Evolutionary conservation across 371 early-diverging fungal species (phyloP).

Genomic region (Coemansia sp.): DNA sequence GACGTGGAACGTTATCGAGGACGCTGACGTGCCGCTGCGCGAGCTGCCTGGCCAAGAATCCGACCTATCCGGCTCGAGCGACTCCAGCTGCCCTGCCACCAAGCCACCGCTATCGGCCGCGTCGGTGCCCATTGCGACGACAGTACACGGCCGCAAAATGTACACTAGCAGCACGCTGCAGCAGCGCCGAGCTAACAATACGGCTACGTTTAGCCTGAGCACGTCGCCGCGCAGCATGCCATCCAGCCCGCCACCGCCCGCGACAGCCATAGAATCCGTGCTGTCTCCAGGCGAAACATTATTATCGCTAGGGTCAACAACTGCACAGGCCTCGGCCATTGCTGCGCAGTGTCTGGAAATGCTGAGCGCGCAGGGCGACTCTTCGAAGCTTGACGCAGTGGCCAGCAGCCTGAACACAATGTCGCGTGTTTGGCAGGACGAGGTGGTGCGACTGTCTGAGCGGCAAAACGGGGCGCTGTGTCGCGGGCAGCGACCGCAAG

Average conservation of each 20-base stretch:
- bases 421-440: conserved; percentile 42
- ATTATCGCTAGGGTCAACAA: conserved; percentile 25
- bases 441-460: conserved; percentile 15
- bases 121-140: not conserved
- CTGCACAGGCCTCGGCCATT: conserved; percentile 33
- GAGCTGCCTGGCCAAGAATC: not conserved
- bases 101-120: not conserved
- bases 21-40: not conserved
- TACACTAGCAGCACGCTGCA: conserved; percentile 35
- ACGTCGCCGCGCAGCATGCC: conserved; percentile 15
- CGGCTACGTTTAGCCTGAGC: not conserved
- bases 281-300: conserved; percentile 20
- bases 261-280: not conserved
- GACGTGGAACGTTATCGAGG: conserved; percentile 31
- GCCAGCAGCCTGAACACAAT: conserved; percentile 21
- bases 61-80: not conserved
- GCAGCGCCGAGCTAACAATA: conserved; percentile 22
- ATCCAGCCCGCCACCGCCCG: conserved; percentile 13
- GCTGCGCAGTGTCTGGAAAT: conserved; percentile 9
- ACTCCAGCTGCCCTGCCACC: not conserved
- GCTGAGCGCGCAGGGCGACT: not conserved
- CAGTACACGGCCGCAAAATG: conserved; percentile 21
- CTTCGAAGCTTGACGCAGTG: not conserved
- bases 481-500: conserved; percentile 1
- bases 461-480: not conserved